These are phyloP conservation scores for Saccharomycopsis guyanensis DNA, from an alignment of 805 yeast species.

Conservation along the genomic window DNA sequence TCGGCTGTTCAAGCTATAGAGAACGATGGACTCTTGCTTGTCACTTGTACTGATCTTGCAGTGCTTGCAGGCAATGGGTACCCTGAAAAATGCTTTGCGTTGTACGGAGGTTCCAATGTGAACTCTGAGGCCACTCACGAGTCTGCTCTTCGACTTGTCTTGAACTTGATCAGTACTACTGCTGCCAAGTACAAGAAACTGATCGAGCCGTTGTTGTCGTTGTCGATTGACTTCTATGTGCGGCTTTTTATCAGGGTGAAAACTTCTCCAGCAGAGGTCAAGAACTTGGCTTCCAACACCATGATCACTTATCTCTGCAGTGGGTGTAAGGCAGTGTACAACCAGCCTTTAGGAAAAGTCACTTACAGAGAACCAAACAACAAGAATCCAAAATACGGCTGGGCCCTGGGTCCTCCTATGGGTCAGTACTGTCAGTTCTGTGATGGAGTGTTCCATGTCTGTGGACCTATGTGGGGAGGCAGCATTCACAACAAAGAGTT, in stretches of 20 bases:
- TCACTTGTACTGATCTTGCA: constrained; percentile 94
- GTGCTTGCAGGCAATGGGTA: constrained; percentile 94
- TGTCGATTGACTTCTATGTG: constrained; percentile 90
- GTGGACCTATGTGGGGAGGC: constrained; percentile 97
- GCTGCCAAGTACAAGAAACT: constrained; percentile 87
- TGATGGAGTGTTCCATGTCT: constrained; percentile 58
- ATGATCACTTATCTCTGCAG: constrained; percentile 78
- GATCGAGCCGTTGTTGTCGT: constrained; percentile 77
- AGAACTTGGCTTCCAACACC: constrained; percentile 66
- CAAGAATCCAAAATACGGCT: constrained; percentile 44
- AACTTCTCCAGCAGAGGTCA: constrained; percentile 75
- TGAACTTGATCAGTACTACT: constrained; percentile 64
- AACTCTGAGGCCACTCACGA: constrained; percentile 85
- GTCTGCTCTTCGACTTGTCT: constrained; percentile 79
- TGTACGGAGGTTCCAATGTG: constrained; percentile 88
- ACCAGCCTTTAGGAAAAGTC: constrained; percentile 70
- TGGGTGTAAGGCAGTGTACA: constrained; percentile 70
- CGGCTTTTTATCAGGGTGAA: constrained; percentile 74
- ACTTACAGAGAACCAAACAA: constrained; percentile 32
- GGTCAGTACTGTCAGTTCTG: constrained; percentile 64
- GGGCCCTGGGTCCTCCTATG: constrained; percentile 57
- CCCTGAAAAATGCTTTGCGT: constrained; percentile 93
- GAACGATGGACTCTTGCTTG: constrained; percentile 78
- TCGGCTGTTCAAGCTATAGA: constrained; percentile 79
- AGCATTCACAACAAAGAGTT: constrained; percentile 64